Evolutionary conservation across 2,329 filamentous ascomycete species (phyloP), one percentile per base, ranked within the genome.

Genomic region (Thelonectria rubi): DNA sequence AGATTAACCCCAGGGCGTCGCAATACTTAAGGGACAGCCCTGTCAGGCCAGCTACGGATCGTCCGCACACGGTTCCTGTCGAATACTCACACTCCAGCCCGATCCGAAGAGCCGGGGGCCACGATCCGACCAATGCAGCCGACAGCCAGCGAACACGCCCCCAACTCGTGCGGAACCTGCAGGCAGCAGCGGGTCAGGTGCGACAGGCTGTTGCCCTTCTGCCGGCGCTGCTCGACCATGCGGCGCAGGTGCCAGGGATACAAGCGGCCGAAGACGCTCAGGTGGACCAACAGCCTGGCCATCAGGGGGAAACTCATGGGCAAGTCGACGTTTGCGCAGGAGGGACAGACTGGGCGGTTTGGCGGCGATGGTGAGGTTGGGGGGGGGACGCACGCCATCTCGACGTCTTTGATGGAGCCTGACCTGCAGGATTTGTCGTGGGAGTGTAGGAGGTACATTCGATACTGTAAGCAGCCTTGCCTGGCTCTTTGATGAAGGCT

Each of bases 101-200:
- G 30, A 47, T 21, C 42, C 42, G 18, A 20, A 24, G n/a, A 11
- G 17, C 30, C 30, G 20, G 50, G 18, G 17, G 37, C 11, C 37
- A 39, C 37, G 37, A 21, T 30, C 17, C 30, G 39, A 20, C 39
- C 20, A 26, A 63, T 56, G 47, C 14, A 40, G 18, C 43, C 18
- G 40, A 37, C 30, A 20, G 15, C 30, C 30, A 21, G 24, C 5
- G 32, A 40, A 10, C 43, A 24, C 6, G 57, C 60, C 3, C 32
- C 57, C 2, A 63, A 63, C 46, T 63, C 60, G 20, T 63, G 60
- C 26, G 52, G 60, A 37, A 60, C 57, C 30, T 60, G 58, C 49
- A 54, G 61, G 15, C 57, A 61, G 24, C 55, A 52, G 53, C 57
- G 57, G 49, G 61, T 63, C 61, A 47, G 47, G 39, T 63, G 57